A percentile compares a stretch with the other conserved stretches of the same genome.
Conservation (phyloP, 495 filamentous ascomycete genomes). For the Clavariopsis aquatica region DNA sequence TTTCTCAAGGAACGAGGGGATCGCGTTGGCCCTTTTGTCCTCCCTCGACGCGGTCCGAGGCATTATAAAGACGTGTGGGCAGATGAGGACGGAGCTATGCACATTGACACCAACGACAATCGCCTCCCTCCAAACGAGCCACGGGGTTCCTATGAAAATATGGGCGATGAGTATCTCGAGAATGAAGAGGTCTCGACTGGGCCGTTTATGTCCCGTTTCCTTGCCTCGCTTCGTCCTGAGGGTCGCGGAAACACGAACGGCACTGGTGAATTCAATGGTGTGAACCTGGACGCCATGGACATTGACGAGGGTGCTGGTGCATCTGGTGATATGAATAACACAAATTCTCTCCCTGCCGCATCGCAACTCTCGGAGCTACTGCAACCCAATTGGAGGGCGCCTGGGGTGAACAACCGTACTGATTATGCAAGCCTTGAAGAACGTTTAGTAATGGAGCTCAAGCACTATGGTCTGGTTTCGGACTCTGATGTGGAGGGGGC, state of each 20-base stretch:
- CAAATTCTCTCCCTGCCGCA: slow-evolving; percentile 60
- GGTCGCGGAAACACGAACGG: slow-evolving; percentile 64
- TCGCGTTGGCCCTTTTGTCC: slow-evolving; percentile 76
- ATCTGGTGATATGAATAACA: slow-evolving; percentile 41
- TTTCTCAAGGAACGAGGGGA: slow-evolving; percentile 91
- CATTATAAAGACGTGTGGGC: slow-evolving; percentile 90
- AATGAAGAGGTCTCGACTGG: slow-evolving; percentile 90
- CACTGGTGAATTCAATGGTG: slow-evolving; percentile 55
- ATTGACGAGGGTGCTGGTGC: slow-evolving; percentile 56
- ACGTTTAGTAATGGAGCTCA: slow-evolving; percentile 84
- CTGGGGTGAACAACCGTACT: slow-evolving; percentile 57
- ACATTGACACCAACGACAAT: slow-evolving; percentile 65
- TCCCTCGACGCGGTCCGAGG: slow-evolving; percentile 80
- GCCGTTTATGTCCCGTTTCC: slow-evolving; percentile 78
- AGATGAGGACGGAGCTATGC: slow-evolving; percentile 81
- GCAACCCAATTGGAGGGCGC: slow-evolving; percentile 56
- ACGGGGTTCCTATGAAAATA: slow-evolving; percentile 76
- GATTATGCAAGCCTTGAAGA: slow-evolving; percentile 86
- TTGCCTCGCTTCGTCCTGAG: slow-evolving; percentile 81
- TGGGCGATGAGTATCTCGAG: slow-evolving; percentile 81
- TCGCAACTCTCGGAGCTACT: slow-evolving; percentile 74
- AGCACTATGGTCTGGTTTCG: slow-evolving; percentile 87
- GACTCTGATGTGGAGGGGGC: slow-evolving; percentile 60
- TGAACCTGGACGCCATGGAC: slow-evolving; percentile 52
- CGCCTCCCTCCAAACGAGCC: slow-evolving; percentile 72